Conservation (phyloP, 257 asterid genomes). For the Penstemon newberryi region DNA sequence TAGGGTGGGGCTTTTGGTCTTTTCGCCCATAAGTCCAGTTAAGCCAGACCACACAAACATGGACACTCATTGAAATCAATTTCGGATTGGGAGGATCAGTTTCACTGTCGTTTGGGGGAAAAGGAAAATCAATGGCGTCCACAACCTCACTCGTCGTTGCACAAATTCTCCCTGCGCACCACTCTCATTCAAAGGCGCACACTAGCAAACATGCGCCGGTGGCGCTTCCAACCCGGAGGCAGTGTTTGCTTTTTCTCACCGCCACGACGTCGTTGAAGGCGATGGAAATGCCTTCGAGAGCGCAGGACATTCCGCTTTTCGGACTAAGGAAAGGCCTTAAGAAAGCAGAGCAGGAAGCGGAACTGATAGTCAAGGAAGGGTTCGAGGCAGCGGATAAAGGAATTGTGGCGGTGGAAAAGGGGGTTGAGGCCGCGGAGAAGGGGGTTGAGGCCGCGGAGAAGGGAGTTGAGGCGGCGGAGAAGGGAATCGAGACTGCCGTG, state of each 20-base stretch:
- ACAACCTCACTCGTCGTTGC: slow-evolving; percentile 43
- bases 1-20: slow-evolving; percentile 25
- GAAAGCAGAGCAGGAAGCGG: slow-evolving; percentile 74
- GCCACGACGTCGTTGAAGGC: slow-evolving; percentile 60
- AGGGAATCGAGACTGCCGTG: slow-evolving; percentile 50
- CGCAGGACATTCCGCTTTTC: slow-evolving; percentile 72
- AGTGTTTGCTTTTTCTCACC: slow-evolving; percentile 55
- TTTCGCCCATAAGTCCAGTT: slow-evolving; percentile 10
- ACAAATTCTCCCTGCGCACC: slow-evolving; percentile 40
- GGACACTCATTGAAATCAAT: not conserved
- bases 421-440: slow-evolving; percentile 55
- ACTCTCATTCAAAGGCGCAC: slow-evolving; percentile 31
- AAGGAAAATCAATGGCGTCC: slow-evolving; percentile 53
- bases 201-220: slow-evolving; percentile 25
- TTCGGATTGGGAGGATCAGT: slow-evolving; percentile 18
- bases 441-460: slow-evolving; percentile 59
- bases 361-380: slow-evolving; percentile 71
- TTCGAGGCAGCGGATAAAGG: slow-evolving; percentile 80
- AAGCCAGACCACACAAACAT: slow-evolving; percentile 37
- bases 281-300: slow-evolving; percentile 59
- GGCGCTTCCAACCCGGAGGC: slow-evolving; percentile 61
- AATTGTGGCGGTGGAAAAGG: slow-evolving; percentile 56
- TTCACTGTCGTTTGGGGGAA: not conserved
- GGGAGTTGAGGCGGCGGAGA: slow-evolving; percentile 46
- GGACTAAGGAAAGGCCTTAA: slow-evolving; percentile 62